phyloP scores from a whole-genome alignment of 805 yeast species.

The Candida takata region DNA sequence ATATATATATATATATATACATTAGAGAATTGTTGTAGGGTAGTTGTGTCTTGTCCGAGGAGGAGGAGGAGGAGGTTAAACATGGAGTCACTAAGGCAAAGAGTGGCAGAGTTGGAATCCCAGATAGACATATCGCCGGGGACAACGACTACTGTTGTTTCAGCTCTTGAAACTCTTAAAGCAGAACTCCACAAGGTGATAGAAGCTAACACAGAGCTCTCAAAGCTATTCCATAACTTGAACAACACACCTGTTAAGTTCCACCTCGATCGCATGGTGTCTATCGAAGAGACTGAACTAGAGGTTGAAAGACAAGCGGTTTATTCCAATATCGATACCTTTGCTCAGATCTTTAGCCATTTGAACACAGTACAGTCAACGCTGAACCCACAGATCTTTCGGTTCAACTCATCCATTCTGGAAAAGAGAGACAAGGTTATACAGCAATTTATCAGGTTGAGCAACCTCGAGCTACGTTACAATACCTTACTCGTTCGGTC shows the following conservation, averaged over 20 bases:
- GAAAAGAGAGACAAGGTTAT: not conserved
- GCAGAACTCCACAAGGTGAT: conserved; percentile 6
- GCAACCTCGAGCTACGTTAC: conserved; percentile 14
- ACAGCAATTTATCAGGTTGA: conserved; percentile 4
- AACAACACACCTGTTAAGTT: conserved; percentile 6
- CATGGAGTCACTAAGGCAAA: conserved; percentile 4
- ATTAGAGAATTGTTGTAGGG: not conserved
- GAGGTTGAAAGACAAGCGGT: conserved; percentile 2
- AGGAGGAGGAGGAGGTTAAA: not conserved
- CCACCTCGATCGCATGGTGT: conserved; percentile 2
- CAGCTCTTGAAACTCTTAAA: conserved; percentile 3
- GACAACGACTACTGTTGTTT: conserved; percentile 1
- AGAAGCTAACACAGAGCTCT: not conserved
- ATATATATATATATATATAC: too few relatives aligned
- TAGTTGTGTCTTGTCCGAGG: too few relatives aligned
- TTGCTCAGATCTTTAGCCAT: not conserved
- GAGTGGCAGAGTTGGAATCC: conserved; percentile 5
- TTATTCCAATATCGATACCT: not conserved
- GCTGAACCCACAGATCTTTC: not conserved
- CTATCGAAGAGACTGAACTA: not conserved
- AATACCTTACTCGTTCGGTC: conserved; percentile 19
- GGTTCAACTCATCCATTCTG: not conserved
- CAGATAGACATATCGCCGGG: conserved; percentile 2
- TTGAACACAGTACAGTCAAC: not conserved
- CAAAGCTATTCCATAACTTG: conserved; percentile 7